Evolutionary conservation across 495 filamentous ascomycete species (phyloP).

Genomic region (Neurospora hispaniola): DNA sequence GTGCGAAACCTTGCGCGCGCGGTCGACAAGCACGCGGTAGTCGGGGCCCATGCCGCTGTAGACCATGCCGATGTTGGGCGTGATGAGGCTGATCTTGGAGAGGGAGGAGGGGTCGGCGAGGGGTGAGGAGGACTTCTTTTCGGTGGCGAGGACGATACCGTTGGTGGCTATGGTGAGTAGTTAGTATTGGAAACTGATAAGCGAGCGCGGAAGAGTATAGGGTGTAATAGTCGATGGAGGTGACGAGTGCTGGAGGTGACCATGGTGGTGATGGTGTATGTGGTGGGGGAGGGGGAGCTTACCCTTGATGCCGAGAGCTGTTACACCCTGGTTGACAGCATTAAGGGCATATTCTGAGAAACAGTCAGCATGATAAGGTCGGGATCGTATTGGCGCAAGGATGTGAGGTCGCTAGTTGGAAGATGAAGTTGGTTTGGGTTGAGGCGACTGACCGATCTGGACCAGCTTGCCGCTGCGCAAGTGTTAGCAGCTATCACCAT

Average conservation of each 20-base stretch:
- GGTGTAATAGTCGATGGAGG: not conserved
- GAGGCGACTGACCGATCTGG: slow-evolving; percentile 52
- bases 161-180: slow-evolving; percentile 61
- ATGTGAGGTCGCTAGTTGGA: not conserved
- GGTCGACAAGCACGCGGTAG: slow-evolving; percentile 94
- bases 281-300: slow-evolving; percentile 9
- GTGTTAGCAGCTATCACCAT: slow-evolving; percentile 33
- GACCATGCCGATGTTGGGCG: slow-evolving; percentile 99
- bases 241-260: not conserved
- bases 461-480: slow-evolving; percentile 79
- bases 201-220: not conserved
- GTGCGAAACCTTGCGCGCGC: slow-evolving; percentile 96
- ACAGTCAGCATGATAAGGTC: slow-evolving; percentile 5
- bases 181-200: not conserved
- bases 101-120: slow-evolving; percentile 89
- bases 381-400: not conserved
- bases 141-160: slow-evolving; percentile 96
- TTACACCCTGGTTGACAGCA: slow-evolving; percentile 98
- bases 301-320: slow-evolving; percentile 98
- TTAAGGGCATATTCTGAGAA: slow-evolving; percentile 91
- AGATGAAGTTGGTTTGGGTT: not conserved
- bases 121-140: slow-evolving; percentile 97
- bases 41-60: slow-evolving; percentile 99
- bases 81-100: slow-evolving; percentile 95
- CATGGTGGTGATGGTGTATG: not conserved